These are phyloP conservation scores for Desmodesmus armatus DNA, from an alignment of 139 green algal species.

Conservation along the genomic window DNA sequence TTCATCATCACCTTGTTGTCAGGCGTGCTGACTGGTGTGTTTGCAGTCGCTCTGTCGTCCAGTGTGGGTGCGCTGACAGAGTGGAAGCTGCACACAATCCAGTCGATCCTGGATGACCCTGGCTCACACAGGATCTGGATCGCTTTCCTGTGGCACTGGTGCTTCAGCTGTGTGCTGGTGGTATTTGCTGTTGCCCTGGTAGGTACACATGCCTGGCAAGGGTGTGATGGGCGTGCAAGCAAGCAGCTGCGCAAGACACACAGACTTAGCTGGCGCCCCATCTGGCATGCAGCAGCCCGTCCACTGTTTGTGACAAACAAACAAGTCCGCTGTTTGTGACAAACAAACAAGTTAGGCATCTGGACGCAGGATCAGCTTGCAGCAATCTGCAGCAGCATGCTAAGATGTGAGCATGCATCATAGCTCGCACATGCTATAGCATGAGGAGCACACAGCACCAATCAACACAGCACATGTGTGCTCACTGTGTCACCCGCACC, in stretches of 20 bases:
- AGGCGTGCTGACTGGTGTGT: slow-evolving; percentile 76
- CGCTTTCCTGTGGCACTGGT: slow-evolving; percentile 20
- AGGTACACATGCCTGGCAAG: background rate
- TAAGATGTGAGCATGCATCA: no score
- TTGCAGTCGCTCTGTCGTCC: slow-evolving; percentile 62
- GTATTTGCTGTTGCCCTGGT: slow-evolving; percentile 44
- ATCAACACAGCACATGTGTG: no score
- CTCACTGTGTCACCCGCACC: no score
- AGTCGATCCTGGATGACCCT: slow-evolving; percentile 39
- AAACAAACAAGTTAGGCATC: no score
- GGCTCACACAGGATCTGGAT: slow-evolving; percentile 30
- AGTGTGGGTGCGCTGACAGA: slow-evolving; percentile 48
- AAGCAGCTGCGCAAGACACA: background rate
- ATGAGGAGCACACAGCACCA: no score
- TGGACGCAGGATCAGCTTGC: no score
- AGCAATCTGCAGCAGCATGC: no score
- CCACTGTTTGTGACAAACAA: no score
- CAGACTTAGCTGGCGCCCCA: background rate
- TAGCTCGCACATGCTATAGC: no score
- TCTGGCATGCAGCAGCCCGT: no score
- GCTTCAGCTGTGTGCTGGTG: slow-evolving; percentile 38
- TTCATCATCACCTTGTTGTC: slow-evolving; percentile 74
- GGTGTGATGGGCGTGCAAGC: background rate
- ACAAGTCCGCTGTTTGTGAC: no score
- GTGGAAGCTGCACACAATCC: slow-evolving; percentile 57